Conservation (phyloP, 176 grass and related monocot species). For the Ensete glaucum region DNA sequence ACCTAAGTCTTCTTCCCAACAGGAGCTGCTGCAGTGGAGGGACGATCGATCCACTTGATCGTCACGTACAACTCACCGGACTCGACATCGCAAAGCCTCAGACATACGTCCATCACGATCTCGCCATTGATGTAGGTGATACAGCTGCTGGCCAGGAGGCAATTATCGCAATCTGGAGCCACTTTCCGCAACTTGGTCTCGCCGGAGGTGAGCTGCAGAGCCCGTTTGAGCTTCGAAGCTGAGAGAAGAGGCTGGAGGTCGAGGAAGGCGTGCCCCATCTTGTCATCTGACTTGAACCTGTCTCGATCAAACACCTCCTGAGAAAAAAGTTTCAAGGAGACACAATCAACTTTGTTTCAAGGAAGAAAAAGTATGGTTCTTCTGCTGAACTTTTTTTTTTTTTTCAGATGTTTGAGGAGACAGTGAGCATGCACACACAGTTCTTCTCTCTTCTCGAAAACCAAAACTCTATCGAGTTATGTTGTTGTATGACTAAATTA, state of each 20-base stretch:
- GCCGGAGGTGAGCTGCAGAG: conserved; percentile 35
- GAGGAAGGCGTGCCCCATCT: conserved; percentile 68
- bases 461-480: too few species aligned
- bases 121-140: conserved; percentile 42
- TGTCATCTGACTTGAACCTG: conserved; percentile 73
- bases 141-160: conserved; percentile 50
- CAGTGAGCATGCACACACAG: background rate
- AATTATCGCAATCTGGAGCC: conserved; percentile 47
- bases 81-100: conserved; percentile 66
- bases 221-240: conserved; percentile 51
- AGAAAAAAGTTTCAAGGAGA: background rate
- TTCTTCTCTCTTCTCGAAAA: too few species aligned
- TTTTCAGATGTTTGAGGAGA: background rate
- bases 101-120: conserved; percentile 34
- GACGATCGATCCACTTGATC: conserved; percentile 53
- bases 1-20: too few species aligned
- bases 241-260: conserved; percentile 55
- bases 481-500: too few species aligned
- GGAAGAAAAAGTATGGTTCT: background rate
- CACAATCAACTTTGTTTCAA: background rate
- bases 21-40: too few species aligned
- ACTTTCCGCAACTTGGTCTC: conserved; percentile 69
- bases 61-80: conserved; percentile 53
- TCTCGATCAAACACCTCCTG: conserved; percentile 83
- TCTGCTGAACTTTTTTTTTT: background rate